phyloP scores from a whole-genome alignment of 257 asterid species.

The Solanum appendiculatum region DNA sequence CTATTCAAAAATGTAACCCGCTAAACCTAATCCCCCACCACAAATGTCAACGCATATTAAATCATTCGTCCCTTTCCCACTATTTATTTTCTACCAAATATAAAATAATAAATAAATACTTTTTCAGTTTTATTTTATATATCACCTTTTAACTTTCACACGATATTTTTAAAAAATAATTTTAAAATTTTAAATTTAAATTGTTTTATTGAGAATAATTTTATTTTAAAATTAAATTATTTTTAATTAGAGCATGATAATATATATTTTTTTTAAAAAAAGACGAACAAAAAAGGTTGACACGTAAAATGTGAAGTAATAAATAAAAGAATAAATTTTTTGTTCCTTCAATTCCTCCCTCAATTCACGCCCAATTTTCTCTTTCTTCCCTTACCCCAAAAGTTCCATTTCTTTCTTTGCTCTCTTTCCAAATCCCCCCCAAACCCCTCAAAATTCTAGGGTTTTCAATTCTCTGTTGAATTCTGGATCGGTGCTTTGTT shows the following conservation, averaged over 20 bases:
- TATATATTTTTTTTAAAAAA: too few relatives aligned
- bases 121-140: too few relatives aligned
- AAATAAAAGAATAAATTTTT: background rate
- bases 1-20: background rate
- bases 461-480: constrained; percentile 3
- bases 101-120: background rate
- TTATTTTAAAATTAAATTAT: too few relatives aligned
- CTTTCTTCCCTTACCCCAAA: constrained; percentile 7
- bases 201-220: too few relatives aligned
- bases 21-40: background rate
- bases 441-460: constrained; percentile 12
- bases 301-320: background rate
- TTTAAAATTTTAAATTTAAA: too few relatives aligned
- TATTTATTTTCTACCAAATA: background rate
- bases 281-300: background rate
- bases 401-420: background rate
- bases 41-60: background rate
- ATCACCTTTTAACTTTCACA: too few relatives aligned
- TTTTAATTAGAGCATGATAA: too few relatives aligned
- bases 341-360: constrained; percentile 4
- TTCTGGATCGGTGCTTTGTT: background rate
- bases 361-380: constrained; percentile 3
- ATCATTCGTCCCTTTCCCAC: background rate
- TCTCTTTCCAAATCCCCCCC: constrained; percentile 1
- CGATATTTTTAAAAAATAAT: too few relatives aligned